Conservation (phyloP, 1,284 basidiomycete species). For the Fistulina hepatica region DNA sequence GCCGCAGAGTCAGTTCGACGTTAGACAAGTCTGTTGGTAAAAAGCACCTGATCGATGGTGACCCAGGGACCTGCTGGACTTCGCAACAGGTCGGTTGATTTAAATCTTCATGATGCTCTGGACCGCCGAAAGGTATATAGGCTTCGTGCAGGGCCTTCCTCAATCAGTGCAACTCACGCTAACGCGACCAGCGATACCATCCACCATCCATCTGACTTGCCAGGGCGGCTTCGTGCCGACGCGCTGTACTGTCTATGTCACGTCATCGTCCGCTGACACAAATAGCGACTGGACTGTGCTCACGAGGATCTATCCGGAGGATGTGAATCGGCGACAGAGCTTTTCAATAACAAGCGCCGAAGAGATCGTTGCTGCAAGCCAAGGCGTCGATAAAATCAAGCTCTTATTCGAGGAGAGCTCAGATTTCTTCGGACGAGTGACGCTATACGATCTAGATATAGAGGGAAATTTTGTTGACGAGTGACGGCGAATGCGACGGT, state of each 20-base stretch:
- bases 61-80: constrained; percentile 74
- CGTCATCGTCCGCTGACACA: constrained; percentile 12
- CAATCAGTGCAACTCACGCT: constrained; percentile 64
- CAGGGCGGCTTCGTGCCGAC: constrained; percentile 77
- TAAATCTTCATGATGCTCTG: not conserved
- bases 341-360: constrained; percentile 34
- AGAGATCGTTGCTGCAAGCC: constrained; percentile 8
- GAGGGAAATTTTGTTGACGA: constrained; percentile 25
- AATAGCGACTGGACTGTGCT: constrained; percentile 35
- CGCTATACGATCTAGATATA: constrained; percentile 54
- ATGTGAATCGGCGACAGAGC: constrained; percentile 58
- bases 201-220: constrained; percentile 53
- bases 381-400: constrained; percentile 38
- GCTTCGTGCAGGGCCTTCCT: constrained; percentile 47
- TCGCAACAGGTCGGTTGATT: constrained; percentile 52
- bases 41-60: constrained; percentile 58
- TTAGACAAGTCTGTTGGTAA: constrained; percentile 69
- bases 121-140: constrained; percentile 7
- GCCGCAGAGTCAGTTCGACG: constrained; percentile 66
- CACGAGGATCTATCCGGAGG: constrained; percentile 57
- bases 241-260: constrained; percentile 40
- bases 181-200: constrained; percentile 38
- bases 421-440: constrained; percentile 69
- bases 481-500: too few relatives aligned
- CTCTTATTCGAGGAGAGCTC: constrained; percentile 69